phyloP scores from a whole-genome alignment of 495 filamentous ascomycete species.

The Lepraria neglecta region DNA sequence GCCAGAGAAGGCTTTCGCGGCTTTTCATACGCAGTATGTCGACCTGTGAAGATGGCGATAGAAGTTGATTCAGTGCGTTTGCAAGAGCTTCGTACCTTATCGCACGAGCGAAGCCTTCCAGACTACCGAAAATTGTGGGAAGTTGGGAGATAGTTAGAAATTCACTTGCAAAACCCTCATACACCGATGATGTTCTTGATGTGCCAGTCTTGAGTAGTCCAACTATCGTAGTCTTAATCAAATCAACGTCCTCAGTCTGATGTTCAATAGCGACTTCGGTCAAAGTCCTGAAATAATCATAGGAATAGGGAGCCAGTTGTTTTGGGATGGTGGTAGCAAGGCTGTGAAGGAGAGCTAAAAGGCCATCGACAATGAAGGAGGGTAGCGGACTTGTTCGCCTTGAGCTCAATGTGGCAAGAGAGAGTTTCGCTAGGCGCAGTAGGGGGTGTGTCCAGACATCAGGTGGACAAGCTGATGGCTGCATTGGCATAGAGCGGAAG shows the following conservation, averaged over 20 bases:
- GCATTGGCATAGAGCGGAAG: constrained; percentile 36
- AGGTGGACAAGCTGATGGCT: constrained; percentile 38
- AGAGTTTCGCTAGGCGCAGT: constrained; percentile 41
- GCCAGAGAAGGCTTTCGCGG: constrained; percentile 49
- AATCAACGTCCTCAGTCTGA: constrained; percentile 28
- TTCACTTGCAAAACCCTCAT: constrained; percentile 51
- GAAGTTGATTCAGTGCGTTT: constrained; percentile 37
- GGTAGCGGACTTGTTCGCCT: constrained; percentile 29
- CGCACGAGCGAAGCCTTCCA: constrained; percentile 43
- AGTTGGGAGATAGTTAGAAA: constrained; percentile 50
- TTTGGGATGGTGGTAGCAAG: constrained; percentile 43
- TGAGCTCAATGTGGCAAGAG: constrained; percentile 38
- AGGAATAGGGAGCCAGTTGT: constrained; percentile 42
- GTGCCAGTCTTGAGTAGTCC: constrained; percentile 45
- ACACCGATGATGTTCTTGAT: constrained; percentile 44
- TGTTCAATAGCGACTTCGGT: constrained; percentile 33
- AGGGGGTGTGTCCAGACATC: constrained; percentile 46
- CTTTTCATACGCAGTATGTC: constrained; percentile 20
- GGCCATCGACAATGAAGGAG: constrained; percentile 28
- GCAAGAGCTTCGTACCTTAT: constrained; percentile 52
- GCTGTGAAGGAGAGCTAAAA: constrained; percentile 38
- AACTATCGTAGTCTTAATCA: constrained; percentile 36
- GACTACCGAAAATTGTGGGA: constrained; percentile 35
- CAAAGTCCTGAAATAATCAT: constrained; percentile 42
- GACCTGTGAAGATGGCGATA: constrained; percentile 32